A percentile compares a stretch with the other conserved stretches of the same genome.
Evolutionary conservation across 345 rosid species (phyloP).

Genomic region (Camelina hispida): DNA sequence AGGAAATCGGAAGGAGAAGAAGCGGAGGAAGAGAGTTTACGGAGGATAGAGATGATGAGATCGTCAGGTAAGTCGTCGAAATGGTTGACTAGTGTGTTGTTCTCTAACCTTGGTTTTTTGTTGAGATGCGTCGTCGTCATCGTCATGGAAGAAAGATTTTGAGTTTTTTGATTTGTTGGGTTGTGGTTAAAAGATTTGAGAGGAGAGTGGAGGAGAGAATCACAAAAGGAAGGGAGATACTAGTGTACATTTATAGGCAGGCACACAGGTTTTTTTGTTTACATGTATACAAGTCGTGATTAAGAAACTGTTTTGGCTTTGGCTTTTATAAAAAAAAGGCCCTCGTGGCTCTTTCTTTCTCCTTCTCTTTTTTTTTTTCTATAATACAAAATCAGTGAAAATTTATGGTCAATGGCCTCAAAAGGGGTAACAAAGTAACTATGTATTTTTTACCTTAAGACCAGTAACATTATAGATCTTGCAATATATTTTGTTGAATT

Average conservation of each 20-base stretch:
- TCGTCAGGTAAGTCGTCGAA: slow-evolving; percentile 67
- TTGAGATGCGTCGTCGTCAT: slow-evolving; percentile 41
- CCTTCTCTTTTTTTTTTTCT: neutral
- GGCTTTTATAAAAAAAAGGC: neutral
- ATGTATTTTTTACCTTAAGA: too few species aligned
- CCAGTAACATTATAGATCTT: too few species aligned
- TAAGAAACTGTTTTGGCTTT: neutral
- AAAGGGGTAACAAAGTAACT: too few species aligned
- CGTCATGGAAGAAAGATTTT: slow-evolving; percentile 18
- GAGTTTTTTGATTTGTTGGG: neutral
- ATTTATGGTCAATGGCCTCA: slow-evolving; percentile 1
- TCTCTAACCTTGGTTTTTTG: slow-evolving; percentile 44
- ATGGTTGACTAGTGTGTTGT: slow-evolving; percentile 17
- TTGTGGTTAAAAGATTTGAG: neutral
- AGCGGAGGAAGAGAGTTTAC: slow-evolving; percentile 60
- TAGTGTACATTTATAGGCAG: slow-evolving; percentile 29
- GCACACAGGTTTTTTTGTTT: neutral
- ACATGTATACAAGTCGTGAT: slow-evolving; percentile 6
- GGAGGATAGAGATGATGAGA: slow-evolving; percentile 56
- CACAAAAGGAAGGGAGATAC: neutral
- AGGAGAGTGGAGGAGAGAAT: slow-evolving; percentile 22
- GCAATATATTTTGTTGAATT: too few species aligned
- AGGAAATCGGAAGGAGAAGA: slow-evolving; percentile 64
- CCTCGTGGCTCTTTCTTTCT: slow-evolving; percentile 25
- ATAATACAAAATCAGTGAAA: neutral